Conservation (phyloP, 1,139 yeast genomes). For the Debaryomyces singareniensis region DNA sequence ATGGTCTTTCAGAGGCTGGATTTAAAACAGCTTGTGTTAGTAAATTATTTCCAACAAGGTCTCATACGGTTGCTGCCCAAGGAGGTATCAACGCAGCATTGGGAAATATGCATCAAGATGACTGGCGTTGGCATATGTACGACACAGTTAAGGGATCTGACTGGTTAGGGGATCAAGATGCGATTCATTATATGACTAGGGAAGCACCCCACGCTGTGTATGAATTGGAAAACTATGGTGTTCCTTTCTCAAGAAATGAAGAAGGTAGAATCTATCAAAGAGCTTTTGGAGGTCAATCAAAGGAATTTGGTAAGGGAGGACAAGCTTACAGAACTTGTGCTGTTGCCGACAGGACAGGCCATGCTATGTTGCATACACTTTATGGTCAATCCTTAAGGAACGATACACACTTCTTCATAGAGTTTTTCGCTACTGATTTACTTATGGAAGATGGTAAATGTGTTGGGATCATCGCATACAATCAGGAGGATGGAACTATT, state of each 20-base stretch:
- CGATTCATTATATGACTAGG: slow-evolving; percentile 97
- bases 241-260: slow-evolving; percentile 95
- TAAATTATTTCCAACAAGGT: slow-evolving; percentile 95
- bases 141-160: slow-evolving; percentile 99
- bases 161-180: slow-evolving; percentile 99
- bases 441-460: slow-evolving; percentile 94
- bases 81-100: slow-evolving; percentile 99
- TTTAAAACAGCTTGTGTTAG: slow-evolving; percentile 97
- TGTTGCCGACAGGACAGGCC: slow-evolving; percentile 99
- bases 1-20: slow-evolving; percentile 95
- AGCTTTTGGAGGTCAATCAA: slow-evolving; percentile 98
- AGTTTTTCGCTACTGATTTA: slow-evolving; percentile 92
- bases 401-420: slow-evolving; percentile 96
- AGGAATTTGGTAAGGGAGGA: slow-evolving; percentile 95
- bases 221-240: slow-evolving; percentile 97
- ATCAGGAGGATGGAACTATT: slow-evolving; percentile 97
- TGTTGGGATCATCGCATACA: slow-evolving; percentile 95
- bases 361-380: slow-evolving; percentile 89
- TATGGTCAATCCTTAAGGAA: slow-evolving; percentile 96
- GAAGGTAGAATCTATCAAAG: slow-evolving; percentile 97
- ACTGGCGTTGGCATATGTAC: slow-evolving; percentile 99
- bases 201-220: slow-evolving; percentile 96
- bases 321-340: slow-evolving; percentile 99
- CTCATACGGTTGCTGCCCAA: slow-evolving; percentile 98
- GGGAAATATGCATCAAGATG: slow-evolving; percentile 95